These are phyloP conservation scores for Murraya koenigii DNA, from an alignment of 345 rosid genomes.

Conservation along the genomic window DNA sequence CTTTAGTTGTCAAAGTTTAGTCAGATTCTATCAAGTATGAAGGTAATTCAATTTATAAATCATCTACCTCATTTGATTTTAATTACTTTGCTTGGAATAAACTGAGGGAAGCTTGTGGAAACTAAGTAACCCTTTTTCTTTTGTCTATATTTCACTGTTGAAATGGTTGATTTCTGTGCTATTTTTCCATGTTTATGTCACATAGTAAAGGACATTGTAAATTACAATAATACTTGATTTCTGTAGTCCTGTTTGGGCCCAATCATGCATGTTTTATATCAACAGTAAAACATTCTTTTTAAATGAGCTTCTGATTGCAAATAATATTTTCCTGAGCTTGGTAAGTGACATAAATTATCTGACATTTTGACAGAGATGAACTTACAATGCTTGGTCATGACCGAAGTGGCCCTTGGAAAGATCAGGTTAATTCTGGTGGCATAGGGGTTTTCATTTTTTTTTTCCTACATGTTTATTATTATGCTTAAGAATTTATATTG, in stretches of 20 bases:
- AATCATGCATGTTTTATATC: not conserved
- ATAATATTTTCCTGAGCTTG: not conserved
- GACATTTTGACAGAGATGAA: constrained; percentile 43
- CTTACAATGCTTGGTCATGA: constrained; percentile 58
- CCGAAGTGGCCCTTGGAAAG: constrained; percentile 63
- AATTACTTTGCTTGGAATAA: not conserved
- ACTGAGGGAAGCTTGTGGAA: not conserved
- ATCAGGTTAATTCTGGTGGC: constrained; percentile 52
- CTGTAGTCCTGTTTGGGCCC: not conserved
- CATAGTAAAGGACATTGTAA: not conserved
- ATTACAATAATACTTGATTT: not conserved
- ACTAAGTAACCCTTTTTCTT: not conserved
- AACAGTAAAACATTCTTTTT: not conserved
- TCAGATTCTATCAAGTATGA: not conserved
- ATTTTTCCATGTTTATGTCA: not conserved
- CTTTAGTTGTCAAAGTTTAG: not conserved
- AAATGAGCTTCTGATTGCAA: not conserved
- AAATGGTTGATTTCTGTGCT: not conserved
- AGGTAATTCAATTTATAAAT: not conserved
- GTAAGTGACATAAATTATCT: constrained; percentile 4
- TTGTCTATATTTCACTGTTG: not conserved
- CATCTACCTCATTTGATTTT: not conserved
- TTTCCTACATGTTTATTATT: not conserved
- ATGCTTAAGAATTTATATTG: constrained; percentile 10
- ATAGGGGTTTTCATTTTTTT: not conserved